phyloP scores from a whole-genome alignment of 768 basidiomycete species.

The Pholiota molesta region DNA sequence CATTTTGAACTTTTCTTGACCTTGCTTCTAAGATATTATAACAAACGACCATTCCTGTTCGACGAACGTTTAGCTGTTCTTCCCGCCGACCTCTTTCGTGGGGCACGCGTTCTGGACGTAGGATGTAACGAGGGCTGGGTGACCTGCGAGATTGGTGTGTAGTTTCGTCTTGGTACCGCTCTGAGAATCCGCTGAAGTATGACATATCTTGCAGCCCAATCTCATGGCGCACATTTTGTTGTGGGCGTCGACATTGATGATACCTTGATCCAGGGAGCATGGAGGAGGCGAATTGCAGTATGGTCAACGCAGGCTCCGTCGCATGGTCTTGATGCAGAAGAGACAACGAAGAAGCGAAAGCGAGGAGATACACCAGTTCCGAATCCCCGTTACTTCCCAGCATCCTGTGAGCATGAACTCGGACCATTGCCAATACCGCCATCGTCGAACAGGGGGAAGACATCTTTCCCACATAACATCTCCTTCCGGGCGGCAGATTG shows the following conservation, averaged over 20 bases:
- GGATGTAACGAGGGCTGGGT: conserved; percentile 90
- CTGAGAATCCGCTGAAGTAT: too few relatives aligned
- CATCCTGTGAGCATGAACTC: conserved; percentile 74
- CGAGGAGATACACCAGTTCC: background rate
- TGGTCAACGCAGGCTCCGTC: conserved; percentile 70
- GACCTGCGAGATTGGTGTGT: conserved; percentile 81
- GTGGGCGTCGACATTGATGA: conserved; percentile 88
- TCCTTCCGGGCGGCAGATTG: conserved; percentile 76
- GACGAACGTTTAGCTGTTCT: conserved; percentile 73
- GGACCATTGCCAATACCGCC: conserved; percentile 74
- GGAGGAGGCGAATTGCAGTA: conserved; percentile 67
- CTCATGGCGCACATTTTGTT: conserved; percentile 62
- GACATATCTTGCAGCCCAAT: conserved; percentile 54
- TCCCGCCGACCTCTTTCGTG: conserved; percentile 52
- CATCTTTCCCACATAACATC: conserved; percentile 78
- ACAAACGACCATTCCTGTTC: conserved; percentile 60
- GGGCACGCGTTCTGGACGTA: conserved; percentile 72
- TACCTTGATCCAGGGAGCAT: conserved; percentile 71
- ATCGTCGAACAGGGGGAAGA: conserved; percentile 30
- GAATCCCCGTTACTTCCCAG: conserved; percentile 61
- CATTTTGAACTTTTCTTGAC: conserved; percentile 2
- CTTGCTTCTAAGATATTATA: conserved; percentile 61
- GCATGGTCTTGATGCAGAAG: background rate
- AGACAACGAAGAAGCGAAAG: conserved; percentile 23
- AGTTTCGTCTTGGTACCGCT: background rate